Base-by-base conservation (phyloP, 805 yeast genomes). In the Candida morakotiae region DNA sequence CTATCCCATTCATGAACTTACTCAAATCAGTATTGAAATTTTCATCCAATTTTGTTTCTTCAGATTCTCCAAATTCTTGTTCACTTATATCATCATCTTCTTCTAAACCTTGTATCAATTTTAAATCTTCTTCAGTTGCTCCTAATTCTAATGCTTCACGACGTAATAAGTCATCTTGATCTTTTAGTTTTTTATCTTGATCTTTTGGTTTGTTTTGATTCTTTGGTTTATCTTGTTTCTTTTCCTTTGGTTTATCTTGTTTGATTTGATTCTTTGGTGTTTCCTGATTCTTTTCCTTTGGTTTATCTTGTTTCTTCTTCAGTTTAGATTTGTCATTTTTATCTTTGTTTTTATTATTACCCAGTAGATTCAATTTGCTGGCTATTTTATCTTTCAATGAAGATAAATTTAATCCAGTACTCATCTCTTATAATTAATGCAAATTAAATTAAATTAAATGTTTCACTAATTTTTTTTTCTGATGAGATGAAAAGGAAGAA, bases 81-180 rank as follows among this genome's bases (percentile, higher is more conserved):
- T 75, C 81, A 47, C 78, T 71, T n/a, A n/a, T n/a, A 20, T 67
- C 75, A 17, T 73, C 77, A 9, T 65, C 61, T 18, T 25, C 25
- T 17, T 38, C 39, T 3, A 83, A 48, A 11, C 71, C 83, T 23
- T 72, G 70, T 9, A 89, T 48, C 35, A 88, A 60, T 30, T 75
- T 72, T 31, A 89, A 55, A 56, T 88, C 97, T 16, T 80, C 89
- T 47, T 85, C 93, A 11, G 87, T 73, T 15, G 96, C 98, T 23
- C 97, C 96, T 20, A 89, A 62, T 16, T 80, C 81, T 10, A 81
- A 56, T 2, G 95, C 94, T 62, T 83, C 94, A 42, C 79, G 76
- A 47, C 83, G 79, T 34, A 86, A 56, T 2, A 65, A 41, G 2
- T 64, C 73, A n/a, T 41, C 53, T 14, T 41, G 43, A 9, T 45